Evolutionary conservation across 768 basidiomycete genomes (phyloP).

Genomic region (Collybia sp.): DNA sequence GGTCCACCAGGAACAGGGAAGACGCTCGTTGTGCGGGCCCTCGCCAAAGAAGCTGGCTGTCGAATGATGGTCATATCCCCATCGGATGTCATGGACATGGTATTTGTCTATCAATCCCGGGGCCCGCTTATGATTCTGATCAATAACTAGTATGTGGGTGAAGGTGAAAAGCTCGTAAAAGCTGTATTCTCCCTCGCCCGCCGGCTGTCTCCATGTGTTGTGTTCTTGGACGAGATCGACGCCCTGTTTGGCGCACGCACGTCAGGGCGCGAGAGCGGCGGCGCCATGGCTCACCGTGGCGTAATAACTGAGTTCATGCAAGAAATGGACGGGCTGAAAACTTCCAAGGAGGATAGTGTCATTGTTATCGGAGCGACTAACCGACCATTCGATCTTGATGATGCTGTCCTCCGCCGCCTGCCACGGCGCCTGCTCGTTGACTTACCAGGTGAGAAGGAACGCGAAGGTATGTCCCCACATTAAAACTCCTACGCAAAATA

Average conservation of each 20-base stretch:
- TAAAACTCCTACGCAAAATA: background rate
- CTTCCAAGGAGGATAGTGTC: conserved; percentile 73
- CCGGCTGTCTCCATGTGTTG: conserved; percentile 82
- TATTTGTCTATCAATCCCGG: conserved; percentile 23
- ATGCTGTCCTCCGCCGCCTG: conserved; percentile 85
- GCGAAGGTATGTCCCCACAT: conserved; percentile 58
- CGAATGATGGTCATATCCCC: conserved; percentile 89
- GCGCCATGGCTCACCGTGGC: conserved; percentile 79
- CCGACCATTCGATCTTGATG: conserved; percentile 85
- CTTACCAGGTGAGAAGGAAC: conserved; percentile 80
- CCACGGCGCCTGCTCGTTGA: conserved; percentile 87
- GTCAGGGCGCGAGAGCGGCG: conserved; percentile 70
- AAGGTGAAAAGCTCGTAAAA: conserved; percentile 86
- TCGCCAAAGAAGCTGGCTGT: conserved; percentile 92
- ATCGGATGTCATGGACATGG: conserved; percentile 97
- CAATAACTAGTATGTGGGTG: conserved; percentile 67
- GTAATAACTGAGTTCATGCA: conserved; percentile 94
- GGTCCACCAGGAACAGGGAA: conserved; percentile 92
- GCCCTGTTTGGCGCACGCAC: conserved; percentile 86
- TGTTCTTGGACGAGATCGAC: conserved; percentile 95
- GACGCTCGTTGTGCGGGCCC: conserved; percentile 82
- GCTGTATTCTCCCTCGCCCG: conserved; percentile 88
- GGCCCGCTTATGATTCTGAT: conserved; percentile 1
- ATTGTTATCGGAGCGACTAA: conserved; percentile 96
- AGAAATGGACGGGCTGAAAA: conserved; percentile 92